Percentiles rank a stretch among this genome's conserved stretches.
These are phyloP conservation scores for Agaricus sinodeliciosus DNA, from an alignment of 768 basidiomycete species.

Conservation along the genomic window DNA sequence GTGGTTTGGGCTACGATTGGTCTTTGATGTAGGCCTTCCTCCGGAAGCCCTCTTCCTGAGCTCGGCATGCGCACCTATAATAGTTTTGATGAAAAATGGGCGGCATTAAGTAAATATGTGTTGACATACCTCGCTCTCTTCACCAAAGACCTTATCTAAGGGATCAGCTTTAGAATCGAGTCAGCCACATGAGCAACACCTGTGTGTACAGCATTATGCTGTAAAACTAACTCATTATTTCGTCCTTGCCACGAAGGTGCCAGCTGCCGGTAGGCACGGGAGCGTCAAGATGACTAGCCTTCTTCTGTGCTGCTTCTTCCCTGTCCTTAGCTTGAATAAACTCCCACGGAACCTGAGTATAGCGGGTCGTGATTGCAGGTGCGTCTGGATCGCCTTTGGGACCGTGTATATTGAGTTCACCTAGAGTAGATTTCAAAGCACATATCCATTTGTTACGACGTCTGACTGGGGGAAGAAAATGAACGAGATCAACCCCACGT, in stretches of 20 bases:
- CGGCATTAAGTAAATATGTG: neutral
- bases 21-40: slow-evolving; percentile 14
- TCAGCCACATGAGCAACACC: neutral
- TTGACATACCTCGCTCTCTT: slow-evolving; percentile 24
- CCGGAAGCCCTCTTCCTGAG: slow-evolving; percentile 24
- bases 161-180: slow-evolving; percentile 19
- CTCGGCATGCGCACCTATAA: slow-evolving; percentile 9
- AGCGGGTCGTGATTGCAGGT: slow-evolving; percentile 46
- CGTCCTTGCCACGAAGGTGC: slow-evolving; percentile 46
- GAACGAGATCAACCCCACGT: no score
- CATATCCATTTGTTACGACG: slow-evolving; percentile 92
- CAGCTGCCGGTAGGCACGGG: slow-evolving; percentile 35
- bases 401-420: slow-evolving; percentile 66
- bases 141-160: slow-evolving; percentile 40
- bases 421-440: slow-evolving; percentile 67
- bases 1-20: slow-evolving; percentile 10
- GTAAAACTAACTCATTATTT: slow-evolving; percentile 37
- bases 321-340: slow-evolving; percentile 38
- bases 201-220: neutral
- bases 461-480: slow-evolving; percentile 37
- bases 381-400: slow-evolving; percentile 52
- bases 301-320: slow-evolving; percentile 20
- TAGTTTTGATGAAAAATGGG: slow-evolving; percentile 3
- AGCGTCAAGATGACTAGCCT: slow-evolving; percentile 13
- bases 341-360: slow-evolving; percentile 73